Percentiles rank a stretch among this genome's conserved stretches.
These are phyloP conservation scores for Xylaria sp. DNA, from an alignment of 2,329 filamentous ascomycete genomes.

Conservation along the genomic window DNA sequence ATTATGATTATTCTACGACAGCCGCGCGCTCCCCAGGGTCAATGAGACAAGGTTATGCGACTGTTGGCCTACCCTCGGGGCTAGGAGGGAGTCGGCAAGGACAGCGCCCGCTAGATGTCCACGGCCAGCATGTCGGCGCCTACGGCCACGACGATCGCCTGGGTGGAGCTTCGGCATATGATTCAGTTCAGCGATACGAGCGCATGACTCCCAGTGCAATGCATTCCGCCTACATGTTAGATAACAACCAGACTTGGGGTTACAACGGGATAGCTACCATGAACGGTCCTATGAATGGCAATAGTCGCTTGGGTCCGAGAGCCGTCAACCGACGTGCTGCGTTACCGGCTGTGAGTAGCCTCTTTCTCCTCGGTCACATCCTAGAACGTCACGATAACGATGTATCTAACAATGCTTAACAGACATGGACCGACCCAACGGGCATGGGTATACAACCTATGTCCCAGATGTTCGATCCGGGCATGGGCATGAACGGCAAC, in stretches of 20 bases:
- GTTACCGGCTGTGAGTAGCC: constrained; percentile 76
- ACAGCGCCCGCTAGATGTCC: constrained; percentile 82
- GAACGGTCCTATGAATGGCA: constrained; percentile 73
- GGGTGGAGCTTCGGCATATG: constrained; percentile 70
- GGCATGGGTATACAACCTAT: constrained; percentile 58
- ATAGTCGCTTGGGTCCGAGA: constrained; percentile 63
- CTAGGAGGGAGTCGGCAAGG: constrained; percentile 69
- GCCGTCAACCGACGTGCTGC: constrained; percentile 67
- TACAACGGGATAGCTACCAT: constrained; percentile 72
- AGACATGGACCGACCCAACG: constrained; percentile 65
- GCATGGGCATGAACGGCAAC: constrained; percentile 55
- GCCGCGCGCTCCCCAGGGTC: constrained; percentile 79
- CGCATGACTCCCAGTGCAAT: constrained; percentile 50
- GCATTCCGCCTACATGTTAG: constrained; percentile 62
- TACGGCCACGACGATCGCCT: constrained; percentile 74
- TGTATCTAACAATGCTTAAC: constrained; percentile 29
- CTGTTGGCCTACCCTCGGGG: constrained; percentile 65
- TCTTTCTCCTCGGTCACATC: constrained; percentile 34
- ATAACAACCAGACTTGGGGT: constrained; percentile 85
- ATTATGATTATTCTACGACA: constrained; percentile 73
- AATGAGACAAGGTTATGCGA: constrained; percentile 70
- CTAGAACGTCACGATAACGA: constrained; percentile 15
- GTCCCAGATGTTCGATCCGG: constrained; percentile 49
- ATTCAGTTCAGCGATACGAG: constrained; percentile 58
- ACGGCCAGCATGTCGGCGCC: constrained; percentile 71